Evolutionary conservation across 352 stramenopile genomes (phyloP).

Genomic region (Detonula confervacea): DNA sequence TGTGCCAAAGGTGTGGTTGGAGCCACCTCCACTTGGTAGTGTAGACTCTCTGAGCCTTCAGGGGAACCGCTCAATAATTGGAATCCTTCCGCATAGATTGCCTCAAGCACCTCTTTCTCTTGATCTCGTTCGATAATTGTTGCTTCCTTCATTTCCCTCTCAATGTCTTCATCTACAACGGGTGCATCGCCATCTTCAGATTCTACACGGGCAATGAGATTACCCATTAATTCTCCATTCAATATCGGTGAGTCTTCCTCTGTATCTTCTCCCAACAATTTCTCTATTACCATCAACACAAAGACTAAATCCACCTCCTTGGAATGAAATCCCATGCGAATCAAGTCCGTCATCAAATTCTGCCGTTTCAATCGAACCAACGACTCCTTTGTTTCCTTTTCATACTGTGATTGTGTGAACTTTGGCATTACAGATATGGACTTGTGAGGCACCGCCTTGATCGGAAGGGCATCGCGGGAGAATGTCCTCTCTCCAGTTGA

Average conservation of each 20-base stretch:
- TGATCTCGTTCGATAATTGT: constrained; percentile 63
- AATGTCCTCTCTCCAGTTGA: not conserved
- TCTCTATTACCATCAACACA: constrained; percentile 10
- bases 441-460: constrained; percentile 71
- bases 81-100: constrained; percentile 77
- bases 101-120: constrained; percentile 70
- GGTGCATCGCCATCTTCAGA: not conserved
- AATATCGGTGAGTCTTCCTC: constrained; percentile 52
- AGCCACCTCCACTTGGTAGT: constrained; percentile 57
- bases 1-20: constrained; percentile 32
- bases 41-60: constrained; percentile 12
- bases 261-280: constrained; percentile 8
- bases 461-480: not conserved
- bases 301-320: constrained; percentile 61
- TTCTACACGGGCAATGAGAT: constrained; percentile 26
- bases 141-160: constrained; percentile 55
- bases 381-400: constrained; percentile 52
- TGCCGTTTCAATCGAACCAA: constrained; percentile 33
- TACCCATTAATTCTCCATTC: constrained; percentile 34
- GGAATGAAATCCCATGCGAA: constrained; percentile 71
- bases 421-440: constrained; percentile 73
- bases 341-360: constrained; percentile 60
- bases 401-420: constrained; percentile 56
- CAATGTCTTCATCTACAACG: not conserved
- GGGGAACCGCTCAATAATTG: constrained; percentile 27